phyloP scores from a whole-genome alignment of 2,329 filamentous ascomycete genomes.

The Trichoderma atrobrunneum region DNA sequence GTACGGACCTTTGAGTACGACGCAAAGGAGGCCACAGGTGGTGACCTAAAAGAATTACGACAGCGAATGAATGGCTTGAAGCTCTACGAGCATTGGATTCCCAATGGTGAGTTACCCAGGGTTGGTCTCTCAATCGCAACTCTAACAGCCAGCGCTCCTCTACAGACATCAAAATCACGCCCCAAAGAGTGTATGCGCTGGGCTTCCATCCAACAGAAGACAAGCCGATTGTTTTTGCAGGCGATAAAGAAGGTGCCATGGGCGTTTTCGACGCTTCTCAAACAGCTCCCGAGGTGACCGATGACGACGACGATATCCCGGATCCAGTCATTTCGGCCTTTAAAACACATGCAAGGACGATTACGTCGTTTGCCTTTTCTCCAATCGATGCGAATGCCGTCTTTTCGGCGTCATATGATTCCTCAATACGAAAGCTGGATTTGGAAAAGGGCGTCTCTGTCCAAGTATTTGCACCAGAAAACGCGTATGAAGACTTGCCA shows the following conservation, averaged over 20 bases:
- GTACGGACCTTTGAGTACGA: slow-evolving; percentile 86
- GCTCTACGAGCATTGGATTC: slow-evolving; percentile 80
- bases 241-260: slow-evolving; percentile 88
- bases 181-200: slow-evolving; percentile 81
- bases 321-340: slow-evolving; percentile 84
- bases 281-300: slow-evolving; percentile 55
- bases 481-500: slow-evolving; percentile 68
- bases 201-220: slow-evolving; percentile 83
- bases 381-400: slow-evolving; percentile 70
- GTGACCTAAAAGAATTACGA: slow-evolving; percentile 68
- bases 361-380: slow-evolving; percentile 78
- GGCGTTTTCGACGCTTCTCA: slow-evolving; percentile 90
- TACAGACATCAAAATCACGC: slow-evolving; percentile 83
- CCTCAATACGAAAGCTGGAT: slow-evolving; percentile 83
- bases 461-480: slow-evolving; percentile 75
- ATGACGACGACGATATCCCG: slow-evolving; percentile 66
- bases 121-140: not conserved
- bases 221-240: slow-evolving; percentile 87
- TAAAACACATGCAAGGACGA: slow-evolving; percentile 86
- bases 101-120: slow-evolving; percentile 58
- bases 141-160: not conserved
- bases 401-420: slow-evolving; percentile 88
- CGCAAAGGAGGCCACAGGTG: slow-evolving; percentile 73
- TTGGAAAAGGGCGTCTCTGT: slow-evolving; percentile 74
- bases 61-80: slow-evolving; percentile 73